These are phyloP conservation scores for Moringa oleifera DNA, from an alignment of 345 rosid genomes.

Conservation along the genomic window DNA sequence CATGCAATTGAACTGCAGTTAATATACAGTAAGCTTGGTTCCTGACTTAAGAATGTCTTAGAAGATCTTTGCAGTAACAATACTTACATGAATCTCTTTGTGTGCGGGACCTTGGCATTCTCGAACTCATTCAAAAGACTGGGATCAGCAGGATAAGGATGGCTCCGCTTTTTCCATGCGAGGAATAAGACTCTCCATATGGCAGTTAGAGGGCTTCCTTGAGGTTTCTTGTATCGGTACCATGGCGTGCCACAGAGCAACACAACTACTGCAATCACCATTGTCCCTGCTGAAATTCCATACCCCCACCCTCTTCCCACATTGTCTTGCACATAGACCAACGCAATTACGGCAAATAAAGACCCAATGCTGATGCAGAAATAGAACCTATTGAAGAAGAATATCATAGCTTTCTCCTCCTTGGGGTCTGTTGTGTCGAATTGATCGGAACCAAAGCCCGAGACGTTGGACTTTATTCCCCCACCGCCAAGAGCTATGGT, in stretches of 20 bases:
- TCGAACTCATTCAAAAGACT: slow-evolving; percentile 52
- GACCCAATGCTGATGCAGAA: slow-evolving; percentile 76
- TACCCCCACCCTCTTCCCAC: slow-evolving; percentile 95
- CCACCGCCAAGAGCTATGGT: slow-evolving; percentile 80
- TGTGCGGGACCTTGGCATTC: slow-evolving; percentile 50
- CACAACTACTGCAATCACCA: slow-evolving; percentile 56
- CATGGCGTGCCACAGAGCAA: slow-evolving; percentile 50
- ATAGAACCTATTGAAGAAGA: slow-evolving; percentile 74
- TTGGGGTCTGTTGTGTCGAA: slow-evolving; percentile 69
- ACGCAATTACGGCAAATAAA: slow-evolving; percentile 62
- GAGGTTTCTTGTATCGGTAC: slow-evolving; percentile 75
- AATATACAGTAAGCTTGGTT: too few species aligned
- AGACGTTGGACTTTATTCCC: slow-evolving; percentile 89
- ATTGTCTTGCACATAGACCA: slow-evolving; percentile 83
- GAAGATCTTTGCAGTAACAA: too few species aligned
- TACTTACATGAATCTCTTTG: slow-evolving; percentile 51
- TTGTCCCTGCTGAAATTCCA: slow-evolving; percentile 79
- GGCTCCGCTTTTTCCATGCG: slow-evolving; percentile 72
- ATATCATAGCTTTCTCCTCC: slow-evolving; percentile 71
- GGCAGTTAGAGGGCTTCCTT: slow-evolving; percentile 81
- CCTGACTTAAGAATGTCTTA: too few species aligned
- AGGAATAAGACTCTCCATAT: slow-evolving; percentile 68
- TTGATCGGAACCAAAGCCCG: slow-evolving; percentile 92
- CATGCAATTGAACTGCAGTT: too few species aligned
- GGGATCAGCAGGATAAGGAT: slow-evolving; percentile 49